Conservation (phyloP, 192 early-diverging fungal genomes). For the Backusella tarrabulga region DNA sequence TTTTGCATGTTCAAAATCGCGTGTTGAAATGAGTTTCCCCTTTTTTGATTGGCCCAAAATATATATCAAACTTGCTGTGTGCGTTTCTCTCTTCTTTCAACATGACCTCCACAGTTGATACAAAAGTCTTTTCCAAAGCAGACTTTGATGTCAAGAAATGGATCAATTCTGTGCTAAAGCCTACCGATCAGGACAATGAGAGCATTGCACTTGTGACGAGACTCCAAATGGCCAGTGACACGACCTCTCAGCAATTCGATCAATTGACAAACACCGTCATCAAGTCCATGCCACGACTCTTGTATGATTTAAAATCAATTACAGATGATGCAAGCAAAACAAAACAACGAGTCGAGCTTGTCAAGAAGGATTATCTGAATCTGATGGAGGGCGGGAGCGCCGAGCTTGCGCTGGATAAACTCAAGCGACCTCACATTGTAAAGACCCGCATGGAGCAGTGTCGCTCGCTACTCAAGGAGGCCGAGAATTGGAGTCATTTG, state of each 20-base stretch:
- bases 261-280: conserved; percentile 55
- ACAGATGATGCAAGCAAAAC: conserved; percentile 49
- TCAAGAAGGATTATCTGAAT: conserved; percentile 38
- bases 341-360: conserved; percentile 42
- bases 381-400: conserved; percentile 31
- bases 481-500: conserved; percentile 80
- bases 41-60: not conserved
- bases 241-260: conserved; percentile 53
- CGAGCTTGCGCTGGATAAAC: conserved; percentile 57
- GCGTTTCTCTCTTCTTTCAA: not conserved
- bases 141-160: conserved; percentile 67
- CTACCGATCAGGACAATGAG: conserved; percentile 31
- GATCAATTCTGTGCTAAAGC: conserved; percentile 57
- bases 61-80: not conserved
- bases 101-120: conserved; percentile 13
- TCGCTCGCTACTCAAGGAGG: conserved; percentile 59
- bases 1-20: not conserved
- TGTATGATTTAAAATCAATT: conserved; percentile 63
- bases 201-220: conserved; percentile 55
- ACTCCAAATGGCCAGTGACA: conserved; percentile 56
- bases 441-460: conserved; percentile 68
- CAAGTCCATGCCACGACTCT: conserved; percentile 55
- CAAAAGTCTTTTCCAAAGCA: conserved; percentile 12
- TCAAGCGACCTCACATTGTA: conserved; percentile 63
- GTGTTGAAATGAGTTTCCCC: not conserved